Evolutionary conservation across 2,329 filamentous ascomycete species (phyloP).

Genomic region (Cryphonectria nitschkei): DNA sequence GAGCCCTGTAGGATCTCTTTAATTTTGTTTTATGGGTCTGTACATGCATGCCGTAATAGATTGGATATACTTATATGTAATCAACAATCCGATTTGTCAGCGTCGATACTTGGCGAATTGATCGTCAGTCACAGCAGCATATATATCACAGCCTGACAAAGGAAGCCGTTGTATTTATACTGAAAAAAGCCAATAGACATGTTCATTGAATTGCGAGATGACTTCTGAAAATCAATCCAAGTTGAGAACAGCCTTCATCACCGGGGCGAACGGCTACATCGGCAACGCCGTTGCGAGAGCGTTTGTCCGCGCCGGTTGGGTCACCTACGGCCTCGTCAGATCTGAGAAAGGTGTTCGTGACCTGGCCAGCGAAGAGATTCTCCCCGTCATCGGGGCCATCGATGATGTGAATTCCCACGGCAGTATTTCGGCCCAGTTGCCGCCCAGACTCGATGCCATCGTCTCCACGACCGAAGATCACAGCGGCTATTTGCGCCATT

Average conservation of each 20-base stretch:
- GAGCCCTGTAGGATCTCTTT: background rate
- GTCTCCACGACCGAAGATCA: conserved; percentile 48
- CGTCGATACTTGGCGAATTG: background rate
- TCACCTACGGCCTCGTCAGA: conserved; percentile 49
- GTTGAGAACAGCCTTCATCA: conserved; percentile 45
- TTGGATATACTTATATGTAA: background rate
- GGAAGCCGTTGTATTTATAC: background rate
- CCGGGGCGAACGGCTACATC: conserved; percentile 54
- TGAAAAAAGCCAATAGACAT: background rate
- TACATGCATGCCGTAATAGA: background rate
- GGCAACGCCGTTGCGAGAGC: conserved; percentile 49
- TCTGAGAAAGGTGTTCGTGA: conserved; percentile 36
- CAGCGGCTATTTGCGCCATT: conserved; percentile 46
- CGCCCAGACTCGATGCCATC: conserved; percentile 45
- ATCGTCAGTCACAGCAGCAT: background rate
- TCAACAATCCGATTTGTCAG: conserved; percentile 15
- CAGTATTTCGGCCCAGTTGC: conserved; percentile 34
- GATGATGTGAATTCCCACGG: conserved; percentile 38
- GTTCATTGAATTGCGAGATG: background rate
- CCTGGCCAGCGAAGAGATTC: conserved; percentile 43
- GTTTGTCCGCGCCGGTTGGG: conserved; percentile 50
- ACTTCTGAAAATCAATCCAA: conserved; percentile 9
- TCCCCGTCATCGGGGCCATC: conserved; percentile 46
- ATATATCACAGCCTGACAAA: background rate
- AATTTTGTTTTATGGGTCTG: background rate